phyloP scores from a whole-genome alignment of 2,329 filamentous ascomycete genomes.

The Ophiostoma quercus region DNA sequence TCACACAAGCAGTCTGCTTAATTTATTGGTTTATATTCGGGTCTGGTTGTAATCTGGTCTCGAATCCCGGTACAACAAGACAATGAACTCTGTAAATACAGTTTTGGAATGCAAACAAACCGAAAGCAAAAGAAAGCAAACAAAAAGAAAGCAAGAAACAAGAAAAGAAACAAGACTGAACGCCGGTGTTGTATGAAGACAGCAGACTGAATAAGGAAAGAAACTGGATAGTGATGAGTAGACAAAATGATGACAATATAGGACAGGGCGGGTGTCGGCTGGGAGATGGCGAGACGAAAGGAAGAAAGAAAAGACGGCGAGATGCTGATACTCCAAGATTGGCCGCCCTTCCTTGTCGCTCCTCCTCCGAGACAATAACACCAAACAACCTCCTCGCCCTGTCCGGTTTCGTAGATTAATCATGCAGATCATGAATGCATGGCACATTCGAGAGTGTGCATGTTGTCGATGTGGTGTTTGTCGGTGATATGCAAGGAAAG shows the following conservation, averaged over 20 bases:
- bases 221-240: neutral
- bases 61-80: neutral
- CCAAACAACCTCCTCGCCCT: neutral
- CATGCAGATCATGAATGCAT: constrained; percentile 27
- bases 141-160: neutral
- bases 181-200: constrained; percentile 5
- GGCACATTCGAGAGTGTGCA: constrained; percentile 20
- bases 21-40: neutral
- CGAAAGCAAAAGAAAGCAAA: neutral
- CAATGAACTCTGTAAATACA: neutral
- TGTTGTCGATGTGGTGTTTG: neutral
- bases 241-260: constrained; percentile 2
- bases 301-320: neutral
- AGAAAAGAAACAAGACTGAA: neutral
- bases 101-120: constrained; percentile 5
- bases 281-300: neutral
- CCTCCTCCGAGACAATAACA: neutral
- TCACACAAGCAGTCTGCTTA: neutral
- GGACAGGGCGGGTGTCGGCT: neutral
- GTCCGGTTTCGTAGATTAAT: constrained; percentile 24
- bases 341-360: neutral
- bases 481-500: neutral
- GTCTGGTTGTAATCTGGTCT: neutral
- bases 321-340: constrained; percentile 3
- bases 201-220: neutral